Percentiles rank a stretch among this genome's conserved stretches.
Evolutionary conservation across 2,329 filamentous ascomycete genomes (phyloP).

Genomic region (Trichoderma gracile): DNA sequence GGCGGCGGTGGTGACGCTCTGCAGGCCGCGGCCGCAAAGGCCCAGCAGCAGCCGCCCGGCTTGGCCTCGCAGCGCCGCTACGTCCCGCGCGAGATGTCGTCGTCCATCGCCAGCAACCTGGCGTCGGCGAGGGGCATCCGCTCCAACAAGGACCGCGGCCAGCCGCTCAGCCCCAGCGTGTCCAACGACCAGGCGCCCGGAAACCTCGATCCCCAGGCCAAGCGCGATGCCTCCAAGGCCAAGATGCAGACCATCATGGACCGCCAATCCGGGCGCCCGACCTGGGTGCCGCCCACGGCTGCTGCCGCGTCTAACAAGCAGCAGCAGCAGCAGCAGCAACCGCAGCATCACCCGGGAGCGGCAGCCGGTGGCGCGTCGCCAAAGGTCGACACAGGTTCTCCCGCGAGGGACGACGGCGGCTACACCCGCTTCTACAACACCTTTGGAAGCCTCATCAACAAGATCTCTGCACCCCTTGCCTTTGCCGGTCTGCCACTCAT

Average conservation of each 20-base stretch:
- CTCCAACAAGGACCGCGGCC: slow-evolving; percentile 61
- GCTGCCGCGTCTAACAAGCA: slow-evolving; percentile 26
- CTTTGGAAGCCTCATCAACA: slow-evolving; percentile 85
- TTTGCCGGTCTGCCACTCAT: slow-evolving; percentile 88
- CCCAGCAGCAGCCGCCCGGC: slow-evolving; percentile 34
- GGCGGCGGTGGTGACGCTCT: slow-evolving; percentile 30
- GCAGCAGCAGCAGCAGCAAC: no score
- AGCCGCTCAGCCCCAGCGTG: slow-evolving; percentile 69
- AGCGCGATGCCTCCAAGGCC: slow-evolving; percentile 50
- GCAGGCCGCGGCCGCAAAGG: slow-evolving; percentile 32
- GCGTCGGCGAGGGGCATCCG: slow-evolving; percentile 82
- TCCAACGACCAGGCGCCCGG: slow-evolving; percentile 74
- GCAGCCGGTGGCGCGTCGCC: slow-evolving; percentile 32
- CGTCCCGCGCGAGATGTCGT: slow-evolving; percentile 68
- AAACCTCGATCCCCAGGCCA: slow-evolving; percentile 61
- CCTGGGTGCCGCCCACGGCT: slow-evolving; percentile 50
- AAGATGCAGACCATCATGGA: slow-evolving; percentile 61
- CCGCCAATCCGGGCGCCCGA: slow-evolving; percentile 52
- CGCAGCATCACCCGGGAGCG: slow-evolving; percentile 29
- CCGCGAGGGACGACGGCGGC: slow-evolving; percentile 64
- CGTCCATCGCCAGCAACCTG: slow-evolving; percentile 85
- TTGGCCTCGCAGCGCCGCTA: slow-evolving; percentile 49
- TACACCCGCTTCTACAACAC: slow-evolving; percentile 91
- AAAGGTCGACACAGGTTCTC: slow-evolving; percentile 32
- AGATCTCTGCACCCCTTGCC: slow-evolving; percentile 83